A percentile compares a stretch with the other conserved stretches of the same genome.
Conservation (phyloP, 108 stramenopile genomes). For the Cyclostephanos invisitatus region DNA sequence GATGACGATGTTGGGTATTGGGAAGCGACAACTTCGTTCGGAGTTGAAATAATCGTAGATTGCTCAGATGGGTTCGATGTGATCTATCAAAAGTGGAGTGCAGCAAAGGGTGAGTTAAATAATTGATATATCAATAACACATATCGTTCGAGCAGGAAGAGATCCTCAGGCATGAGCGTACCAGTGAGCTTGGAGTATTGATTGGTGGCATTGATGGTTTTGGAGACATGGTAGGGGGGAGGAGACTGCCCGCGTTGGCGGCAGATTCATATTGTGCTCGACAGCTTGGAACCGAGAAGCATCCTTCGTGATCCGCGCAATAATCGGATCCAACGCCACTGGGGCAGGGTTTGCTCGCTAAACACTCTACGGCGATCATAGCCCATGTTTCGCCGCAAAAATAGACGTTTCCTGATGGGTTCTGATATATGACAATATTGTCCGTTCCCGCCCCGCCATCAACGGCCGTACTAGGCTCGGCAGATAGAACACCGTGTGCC, state of each 20-base stretch:
- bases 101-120: not conserved
- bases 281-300: constrained; percentile 25
- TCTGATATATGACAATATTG: constrained; percentile 15
- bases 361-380: constrained; percentile 8
- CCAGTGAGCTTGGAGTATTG: constrained; percentile 8
- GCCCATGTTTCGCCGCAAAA: constrained; percentile 38
- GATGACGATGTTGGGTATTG: not conserved
- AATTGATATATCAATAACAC: not conserved
- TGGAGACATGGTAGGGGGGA: constrained; percentile 2
- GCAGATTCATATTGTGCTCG: constrained; percentile 27
- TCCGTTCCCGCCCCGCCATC: not conserved
- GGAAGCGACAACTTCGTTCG: not conserved
- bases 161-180: not conserved
- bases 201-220: not conserved
- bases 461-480: not conserved
- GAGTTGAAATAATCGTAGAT: not conserved
- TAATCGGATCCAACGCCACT: constrained; percentile 17
- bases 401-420: constrained; percentile 35
- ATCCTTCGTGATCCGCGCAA: constrained; percentile 26
- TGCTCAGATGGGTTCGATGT: constrained; percentile 2
- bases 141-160: not conserved
- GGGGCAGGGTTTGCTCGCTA: constrained; percentile 38
- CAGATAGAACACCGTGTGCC: not conserved
- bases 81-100: not conserved
- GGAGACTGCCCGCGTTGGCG: not conserved